These are phyloP conservation scores for Pisolithus marmoratus DNA, from an alignment of 768 basidiomycete species.

Conservation along the genomic window DNA sequence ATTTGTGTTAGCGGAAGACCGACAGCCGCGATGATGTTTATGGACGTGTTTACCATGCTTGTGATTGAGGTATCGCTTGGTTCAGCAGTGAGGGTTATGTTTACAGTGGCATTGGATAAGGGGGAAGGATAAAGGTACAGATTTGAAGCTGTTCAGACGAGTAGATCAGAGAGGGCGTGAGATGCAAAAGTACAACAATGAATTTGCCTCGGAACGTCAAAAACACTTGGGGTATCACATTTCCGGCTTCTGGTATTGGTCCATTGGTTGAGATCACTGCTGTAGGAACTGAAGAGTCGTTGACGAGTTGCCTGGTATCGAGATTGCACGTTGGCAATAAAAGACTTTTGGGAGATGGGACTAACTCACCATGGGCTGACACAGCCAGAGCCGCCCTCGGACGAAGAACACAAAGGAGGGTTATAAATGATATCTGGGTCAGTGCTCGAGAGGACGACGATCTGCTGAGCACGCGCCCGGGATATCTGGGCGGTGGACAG, in stretches of 20 bases:
- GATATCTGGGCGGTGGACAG: slow-evolving; percentile 3
- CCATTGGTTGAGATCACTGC: slow-evolving; percentile 35
- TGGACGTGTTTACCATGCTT: slow-evolving; percentile 35
- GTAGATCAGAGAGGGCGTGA: background rate
- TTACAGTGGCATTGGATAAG: slow-evolving; percentile 46
- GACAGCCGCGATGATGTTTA: slow-evolving; percentile 33
- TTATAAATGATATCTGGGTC: slow-evolving; percentile 23
- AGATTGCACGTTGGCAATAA: background rate
- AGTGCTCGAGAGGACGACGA: slow-evolving; percentile 18
- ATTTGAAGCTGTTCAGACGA: slow-evolving; percentile 31
- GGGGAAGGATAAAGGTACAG: slow-evolving; percentile 39
- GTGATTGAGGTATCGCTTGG: slow-evolving; percentile 32
- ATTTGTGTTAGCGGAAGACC: slow-evolving; percentile 35
- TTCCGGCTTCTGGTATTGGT: slow-evolving; percentile 34
- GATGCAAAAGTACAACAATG: background rate
- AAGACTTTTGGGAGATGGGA: too few relatives aligned
- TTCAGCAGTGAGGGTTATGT: slow-evolving; percentile 42
- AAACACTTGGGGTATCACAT: slow-evolving; percentile 54
- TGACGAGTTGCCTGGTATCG: slow-evolving; percentile 18
- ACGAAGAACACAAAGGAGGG: slow-evolving; percentile 17
- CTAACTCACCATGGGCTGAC: slow-evolving; percentile 20
- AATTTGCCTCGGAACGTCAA: slow-evolving; percentile 46
- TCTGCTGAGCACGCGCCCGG: slow-evolving; percentile 12
- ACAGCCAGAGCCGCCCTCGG: slow-evolving; percentile 11
- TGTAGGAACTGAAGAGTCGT: slow-evolving; percentile 1